Base-by-base conservation (phyloP, 352 stramenopile species). In the Thraustochytrium striatum region DNA sequence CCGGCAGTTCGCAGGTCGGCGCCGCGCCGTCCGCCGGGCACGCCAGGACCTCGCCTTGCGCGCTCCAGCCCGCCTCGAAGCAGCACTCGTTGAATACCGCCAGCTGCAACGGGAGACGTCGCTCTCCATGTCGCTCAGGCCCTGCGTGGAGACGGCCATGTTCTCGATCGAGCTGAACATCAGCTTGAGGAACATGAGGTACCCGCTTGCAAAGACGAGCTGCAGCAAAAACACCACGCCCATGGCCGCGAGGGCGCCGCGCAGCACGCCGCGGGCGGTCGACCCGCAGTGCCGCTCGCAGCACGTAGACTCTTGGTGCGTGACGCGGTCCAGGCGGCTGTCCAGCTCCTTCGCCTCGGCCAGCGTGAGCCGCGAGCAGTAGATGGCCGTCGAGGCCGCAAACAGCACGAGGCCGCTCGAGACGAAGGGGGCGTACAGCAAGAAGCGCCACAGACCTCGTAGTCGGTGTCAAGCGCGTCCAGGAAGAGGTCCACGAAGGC, bases 81-180 rank as follows among this genome's bases (percentile, higher is more conserved):
- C 65, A 75, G 50, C 65, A 75, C 50, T 61, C 1, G 25, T 75
- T 75, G 50, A 44, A 75, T 13, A 61, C 68, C 5, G 65, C 65
- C 13, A 75, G 43, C 52, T 75, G 65, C 65, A 75, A 25, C 5
- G 5, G 25, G 65, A 68, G 0, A 70, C 43, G 21, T 70, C 61
- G 2, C 7, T 30, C 52, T 75, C 25, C 0, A 75, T 0, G 19
- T 36, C 21, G 28, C 44, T 25, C 41, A 75, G 8, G 8, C 41
- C 11, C 39, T 41, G 3, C 16, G 1, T 25, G 38, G 5, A 59
- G 7, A 28, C 19, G 7, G 25, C 32, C 59, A 47, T 68, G n/a
- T 5, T 13, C 36, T 75, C 65, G 0, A 68, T 30, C n/a, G 32
- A 55, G 2, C 35, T 21, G 30, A 75, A 25, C 65, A 75, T 41